phyloP scores from a whole-genome alignment of 192 early-diverging fungal species.

The Dissophora ornata region DNA sequence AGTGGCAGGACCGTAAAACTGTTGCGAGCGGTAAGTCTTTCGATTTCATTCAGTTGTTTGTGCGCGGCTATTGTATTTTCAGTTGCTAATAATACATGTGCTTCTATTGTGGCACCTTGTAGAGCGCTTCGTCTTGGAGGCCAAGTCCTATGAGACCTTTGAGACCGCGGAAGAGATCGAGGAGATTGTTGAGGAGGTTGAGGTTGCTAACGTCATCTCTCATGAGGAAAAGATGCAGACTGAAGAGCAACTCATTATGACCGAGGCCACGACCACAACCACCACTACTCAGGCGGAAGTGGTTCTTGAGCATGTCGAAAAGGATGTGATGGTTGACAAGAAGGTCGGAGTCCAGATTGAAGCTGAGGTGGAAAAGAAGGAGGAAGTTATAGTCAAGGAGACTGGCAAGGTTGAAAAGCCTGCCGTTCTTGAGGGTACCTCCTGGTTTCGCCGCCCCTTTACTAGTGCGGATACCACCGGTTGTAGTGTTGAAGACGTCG shows the following conservation, averaged over 20 bases:
- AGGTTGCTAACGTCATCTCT: too few relatives aligned
- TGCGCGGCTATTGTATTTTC: too few relatives aligned
- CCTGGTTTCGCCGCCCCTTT: slow-evolving; percentile 9
- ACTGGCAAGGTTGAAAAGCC: slow-evolving; percentile 2
- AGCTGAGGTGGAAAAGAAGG: too few relatives aligned
- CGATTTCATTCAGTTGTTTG: too few relatives aligned
- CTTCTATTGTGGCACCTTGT: too few relatives aligned
- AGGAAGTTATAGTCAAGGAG: slow-evolving; percentile 10
- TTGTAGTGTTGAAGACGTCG: too few relatives aligned
- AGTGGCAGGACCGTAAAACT: slow-evolving; percentile 9
- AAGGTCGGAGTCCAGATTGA: background rate
- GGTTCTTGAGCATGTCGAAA: slow-evolving; percentile 1
- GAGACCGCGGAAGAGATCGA: slow-evolving; percentile 9
- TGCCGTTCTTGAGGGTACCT: slow-evolving; percentile 4
- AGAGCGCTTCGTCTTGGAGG: too few relatives aligned
- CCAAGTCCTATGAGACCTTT: slow-evolving; percentile 20
- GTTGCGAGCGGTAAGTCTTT: background rate
- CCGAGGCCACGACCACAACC: slow-evolving; percentile 4
- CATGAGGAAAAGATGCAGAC: too few relatives aligned
- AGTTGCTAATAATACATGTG: too few relatives aligned
- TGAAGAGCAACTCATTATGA: too few relatives aligned
- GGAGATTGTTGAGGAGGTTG: background rate
- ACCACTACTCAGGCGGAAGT: background rate
- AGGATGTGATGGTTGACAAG: slow-evolving; percentile 2
- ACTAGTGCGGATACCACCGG: too few relatives aligned